These are phyloP conservation scores for Mycena amicta DNA, from an alignment of 768 basidiomycete species.

Conservation along the genomic window DNA sequence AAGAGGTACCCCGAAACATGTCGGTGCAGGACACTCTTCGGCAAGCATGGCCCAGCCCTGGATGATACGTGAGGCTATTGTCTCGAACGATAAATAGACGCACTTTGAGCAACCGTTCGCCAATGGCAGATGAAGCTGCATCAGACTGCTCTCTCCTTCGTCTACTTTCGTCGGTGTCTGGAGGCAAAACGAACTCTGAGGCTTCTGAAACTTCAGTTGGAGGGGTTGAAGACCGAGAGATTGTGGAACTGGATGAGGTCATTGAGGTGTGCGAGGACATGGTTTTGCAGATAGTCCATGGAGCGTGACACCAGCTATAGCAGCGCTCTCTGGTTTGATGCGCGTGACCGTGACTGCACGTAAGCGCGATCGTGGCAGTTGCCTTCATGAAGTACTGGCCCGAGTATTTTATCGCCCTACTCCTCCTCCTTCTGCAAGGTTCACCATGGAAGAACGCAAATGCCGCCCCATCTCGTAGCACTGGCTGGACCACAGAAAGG, in stretches of 20 bases:
- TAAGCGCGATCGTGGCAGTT: background rate
- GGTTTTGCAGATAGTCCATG: too few relatives aligned
- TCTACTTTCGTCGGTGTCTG: conserved; percentile 65
- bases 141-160: conserved; percentile 82
- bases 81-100: too few relatives aligned
- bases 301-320: too few relatives aligned
- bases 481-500: conserved; percentile 58
- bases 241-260: conserved; percentile 49
- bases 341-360: conserved; percentile 6
- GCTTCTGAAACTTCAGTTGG: conserved; percentile 74
- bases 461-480: conserved; percentile 35
- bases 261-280: conserved; percentile 38
- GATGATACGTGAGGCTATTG: too few relatives aligned
- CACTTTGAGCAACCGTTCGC: conserved; percentile 70
- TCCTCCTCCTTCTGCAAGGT: conserved; percentile 41
- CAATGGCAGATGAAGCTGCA: conserved; percentile 77
- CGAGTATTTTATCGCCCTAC: conserved; percentile 43
- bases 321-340: too few relatives aligned
- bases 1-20: conserved; percentile 82
- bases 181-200: conserved; percentile 63
- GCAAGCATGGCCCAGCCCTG: conserved; percentile 93
- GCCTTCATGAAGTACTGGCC: conserved; percentile 56
- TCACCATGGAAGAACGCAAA: conserved; percentile 33
- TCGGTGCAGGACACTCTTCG: conserved; percentile 73
- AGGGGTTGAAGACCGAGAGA: conserved; percentile 73